Evolutionary conservation across 495 filamentous ascomycete genomes (phyloP), one percentile per base, ranked within the genome.

Genomic region (Acidiella bohemica): DNA sequence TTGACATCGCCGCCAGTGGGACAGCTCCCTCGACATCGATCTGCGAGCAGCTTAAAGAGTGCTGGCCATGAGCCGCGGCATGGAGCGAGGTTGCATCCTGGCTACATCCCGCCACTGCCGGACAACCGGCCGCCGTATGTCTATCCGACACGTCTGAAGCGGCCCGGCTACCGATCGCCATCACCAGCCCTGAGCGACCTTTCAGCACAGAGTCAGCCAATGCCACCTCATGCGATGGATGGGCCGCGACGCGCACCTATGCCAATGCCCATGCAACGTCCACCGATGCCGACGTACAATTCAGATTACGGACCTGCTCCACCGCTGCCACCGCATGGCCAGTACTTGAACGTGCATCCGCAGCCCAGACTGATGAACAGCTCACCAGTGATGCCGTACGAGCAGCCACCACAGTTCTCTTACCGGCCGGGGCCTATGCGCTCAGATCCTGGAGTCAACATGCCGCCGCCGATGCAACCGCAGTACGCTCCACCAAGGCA

Each of bases 121-220:
- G 48, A 51, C 25, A 51, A 74, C 26, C 65, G 71, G 18, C 77
- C 73, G 16, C 76, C 75, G 0, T 76, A 75, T 52, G 65, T 67
- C 8, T 80, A 80, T 47, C 75, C 74, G 6, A 68, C 72, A n/a
- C 67, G 74, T 21, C 61, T 78, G 17, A 76, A 70, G 55, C 71
- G 76, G 14, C 75, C 75, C 7, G 72, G 73, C 11, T 72, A 78
- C 42, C 69, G 75, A 17, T 72, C 77, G 11, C 64, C 67, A 5
- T 82, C 76, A 3, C 78, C 76, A 22, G 71, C 73, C 29, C 47
- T 72, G 34, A 72, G 67, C 17, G 70, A 72, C 11, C 25, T 49
- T 8, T 42, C 41, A 10, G 30, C 17, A 20, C 48, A 39, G 17
- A 12, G 8, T 16, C 37, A 28, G 8, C 14, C 3, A 18, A 18